These are phyloP conservation scores for Euphorbia celastroides DNA, from an alignment of 441 rosid genomes.

Conservation along the genomic window DNA sequence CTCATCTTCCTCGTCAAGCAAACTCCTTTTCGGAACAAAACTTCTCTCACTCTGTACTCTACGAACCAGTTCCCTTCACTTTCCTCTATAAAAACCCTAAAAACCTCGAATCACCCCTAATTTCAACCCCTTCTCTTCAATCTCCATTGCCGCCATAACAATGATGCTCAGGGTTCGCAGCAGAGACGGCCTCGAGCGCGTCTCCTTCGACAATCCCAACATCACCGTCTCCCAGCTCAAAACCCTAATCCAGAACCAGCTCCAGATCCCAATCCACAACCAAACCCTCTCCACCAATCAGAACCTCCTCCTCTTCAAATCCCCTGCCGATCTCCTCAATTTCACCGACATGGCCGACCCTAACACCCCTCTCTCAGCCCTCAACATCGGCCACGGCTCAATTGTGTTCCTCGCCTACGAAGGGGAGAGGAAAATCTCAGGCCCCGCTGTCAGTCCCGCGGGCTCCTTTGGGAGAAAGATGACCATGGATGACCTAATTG, in stretches of 20 bases:
- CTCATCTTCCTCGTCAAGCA: conserved; percentile 15
- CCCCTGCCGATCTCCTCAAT: conserved; percentile 40
- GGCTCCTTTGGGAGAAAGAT: conserved; percentile 96
- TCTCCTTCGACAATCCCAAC: conserved; percentile 44
- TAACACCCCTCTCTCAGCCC: conserved; percentile 42
- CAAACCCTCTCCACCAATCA: conserved; percentile 84
- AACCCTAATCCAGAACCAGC: conserved; percentile 77
- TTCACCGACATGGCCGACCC: conserved; percentile 76
- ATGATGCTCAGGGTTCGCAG: conserved; percentile 92
- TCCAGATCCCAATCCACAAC: conserved; percentile 65
- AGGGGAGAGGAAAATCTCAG: conserved; percentile 66
- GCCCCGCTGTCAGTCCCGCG: conserved; percentile 66
- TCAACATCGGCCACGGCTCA: conserved; percentile 71
- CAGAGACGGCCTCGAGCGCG: conserved; percentile 92
- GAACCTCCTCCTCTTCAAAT: conserved; percentile 64
- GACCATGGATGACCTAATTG: conserved; percentile 96
- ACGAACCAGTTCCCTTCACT: conserved; percentile 5
- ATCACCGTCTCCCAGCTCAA: conserved; percentile 61
- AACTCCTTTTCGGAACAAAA: too few species aligned
- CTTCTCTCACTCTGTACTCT: conserved; percentile 8
- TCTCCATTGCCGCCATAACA: conserved; percentile 6
- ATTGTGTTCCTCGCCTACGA: conserved; percentile 67
- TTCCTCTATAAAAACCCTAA: neutral
- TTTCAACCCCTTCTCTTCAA: neutral
- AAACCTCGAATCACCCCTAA: neutral